Percentiles rank a stretch among this genome's conserved stretches.
These are phyloP conservation scores for Aspergillus coremiiformis DNA, from an alignment of 495 filamentous ascomycete genomes.

Conservation along the genomic window DNA sequence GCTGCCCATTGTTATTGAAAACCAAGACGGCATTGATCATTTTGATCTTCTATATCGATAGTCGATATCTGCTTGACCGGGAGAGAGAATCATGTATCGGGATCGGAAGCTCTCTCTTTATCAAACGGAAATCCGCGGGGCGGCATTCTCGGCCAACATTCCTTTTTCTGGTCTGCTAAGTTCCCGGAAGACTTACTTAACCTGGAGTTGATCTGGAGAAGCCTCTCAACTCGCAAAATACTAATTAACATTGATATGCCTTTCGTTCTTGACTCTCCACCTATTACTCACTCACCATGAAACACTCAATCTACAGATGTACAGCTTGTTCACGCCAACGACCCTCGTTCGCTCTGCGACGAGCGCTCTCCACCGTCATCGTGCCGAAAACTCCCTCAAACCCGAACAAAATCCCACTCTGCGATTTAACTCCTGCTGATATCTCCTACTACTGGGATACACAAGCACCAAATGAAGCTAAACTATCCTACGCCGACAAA, in stretches of 20 bases:
- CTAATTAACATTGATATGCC: neutral
- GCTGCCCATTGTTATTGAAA: slow-evolving; percentile 97
- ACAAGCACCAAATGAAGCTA: slow-evolving; percentile 40
- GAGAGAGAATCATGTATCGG: neutral
- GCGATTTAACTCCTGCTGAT: slow-evolving; percentile 30
- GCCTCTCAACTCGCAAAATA: neutral
- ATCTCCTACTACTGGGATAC: slow-evolving; percentile 54
- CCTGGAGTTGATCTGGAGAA: neutral
- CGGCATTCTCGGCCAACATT: neutral
- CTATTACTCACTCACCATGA: neutral
- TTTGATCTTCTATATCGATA: slow-evolving; percentile 2
- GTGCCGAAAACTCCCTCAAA: slow-evolving; percentile 1
- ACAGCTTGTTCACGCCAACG: neutral
- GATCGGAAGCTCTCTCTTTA: neutral
- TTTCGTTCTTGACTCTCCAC: neutral
- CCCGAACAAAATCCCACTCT: slow-evolving; percentile 25
- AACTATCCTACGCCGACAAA: slow-evolving; percentile 49
- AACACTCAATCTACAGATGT: neutral
- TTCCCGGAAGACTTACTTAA: neutral
- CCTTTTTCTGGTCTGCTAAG: neutral
- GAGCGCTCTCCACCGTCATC: slow-evolving; percentile 3
- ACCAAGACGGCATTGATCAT: slow-evolving; percentile 99
- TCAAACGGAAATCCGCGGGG: neutral
- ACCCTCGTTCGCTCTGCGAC: neutral
- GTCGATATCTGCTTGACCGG: neutral